These are phyloP conservation scores for Inonotus obliquus DNA, from an alignment of 1,284 basidiomycete genomes.

Conservation along the genomic window DNA sequence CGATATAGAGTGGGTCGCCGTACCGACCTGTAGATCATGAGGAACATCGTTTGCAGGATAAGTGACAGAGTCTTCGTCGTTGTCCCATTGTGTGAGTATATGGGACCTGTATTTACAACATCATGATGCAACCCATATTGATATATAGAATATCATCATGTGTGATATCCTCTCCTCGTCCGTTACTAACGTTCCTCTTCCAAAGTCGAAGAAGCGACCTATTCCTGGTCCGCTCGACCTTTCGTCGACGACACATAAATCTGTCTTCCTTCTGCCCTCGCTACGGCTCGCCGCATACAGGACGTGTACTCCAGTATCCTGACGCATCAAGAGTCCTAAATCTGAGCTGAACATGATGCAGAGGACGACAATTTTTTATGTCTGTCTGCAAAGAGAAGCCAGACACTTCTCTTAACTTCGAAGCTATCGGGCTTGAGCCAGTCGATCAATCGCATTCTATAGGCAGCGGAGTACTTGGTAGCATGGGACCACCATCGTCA, in stretches of 20 bases:
- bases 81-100: slow-evolving; percentile 33
- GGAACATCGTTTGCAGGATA: slow-evolving; percentile 36
- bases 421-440: slow-evolving; percentile 88
- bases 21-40: slow-evolving; percentile 31
- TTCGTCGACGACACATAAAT: slow-evolving; percentile 40
- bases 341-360: slow-evolving; percentile 81
- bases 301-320: slow-evolving; percentile 84
- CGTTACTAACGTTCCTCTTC: slow-evolving; percentile 29
- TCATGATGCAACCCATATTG: too few species aligned
- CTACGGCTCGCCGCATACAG: slow-evolving; percentile 77
- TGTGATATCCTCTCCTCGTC: too few species aligned
- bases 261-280: slow-evolving; percentile 59
- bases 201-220: slow-evolving; percentile 32
- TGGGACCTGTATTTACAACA: too few species aligned
- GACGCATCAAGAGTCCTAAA: slow-evolving; percentile 80
- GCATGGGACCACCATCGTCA: slow-evolving; percentile 34
- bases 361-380: slow-evolving; percentile 97
- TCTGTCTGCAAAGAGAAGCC: slow-evolving; percentile 93
- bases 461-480: slow-evolving; percentile 41
- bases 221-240: slow-evolving; percentile 71
- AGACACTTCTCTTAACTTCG: slow-evolving; percentile 82
- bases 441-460: slow-evolving; percentile 52
- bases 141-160: too few species aligned
- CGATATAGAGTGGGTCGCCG: slow-evolving; percentile 32
- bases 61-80: slow-evolving; percentile 40